Base-by-base conservation (phyloP, 805 yeast genomes). In the Teunomyces atbi region DNA sequence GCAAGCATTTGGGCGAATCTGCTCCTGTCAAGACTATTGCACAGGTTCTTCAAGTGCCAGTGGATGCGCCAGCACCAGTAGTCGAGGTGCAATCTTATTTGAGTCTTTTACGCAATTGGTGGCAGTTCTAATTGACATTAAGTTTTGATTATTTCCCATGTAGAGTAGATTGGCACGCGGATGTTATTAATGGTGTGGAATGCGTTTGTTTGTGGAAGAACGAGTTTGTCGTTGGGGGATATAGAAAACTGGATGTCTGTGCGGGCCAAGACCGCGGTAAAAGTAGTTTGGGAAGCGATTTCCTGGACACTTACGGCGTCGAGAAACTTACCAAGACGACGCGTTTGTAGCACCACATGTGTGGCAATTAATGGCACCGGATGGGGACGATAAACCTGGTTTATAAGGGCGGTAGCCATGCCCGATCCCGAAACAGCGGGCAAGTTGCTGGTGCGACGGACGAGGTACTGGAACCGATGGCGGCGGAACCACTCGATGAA, bases 1-100 rank as follows among this genome's bases (percentile, higher is more conserved):
- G 56, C 1, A 41, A 45, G 19, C 44, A 49, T n/a, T 30, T 58
- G 37, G 47, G 47, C 4, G 34, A 48, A 4, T 54, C 61, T 8
- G 50, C 30, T 6, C 41, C 44, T 7, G 34, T 27, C 18, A 23
- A 35, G 13, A 32, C 49, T 3, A 42, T 20, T 7, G 19, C 28
- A 5, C 39, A 21, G 19, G 18, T 36, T 11, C 16, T 36, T 11
- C 39, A 36, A n/a, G n/a, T 33, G 3, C 10, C 8, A 6, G 16
- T 5, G 4, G 11, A 19, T 2, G 39, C 11, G 12, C 28, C 39
- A 18, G 36, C 19, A 6, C 20, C 13, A 1, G 23, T 19, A 6
- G 6, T 12, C n/a, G 21, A 16, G 6, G 8, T 10, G 37, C 21
- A 16, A 6, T 34, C 21, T 10, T 34, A 12, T 13, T 34, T 18